These are phyloP conservation scores for Aspergillus incahuasiensis DNA, from an alignment of 495 filamentous ascomycete genomes.

Conservation along the genomic window DNA sequence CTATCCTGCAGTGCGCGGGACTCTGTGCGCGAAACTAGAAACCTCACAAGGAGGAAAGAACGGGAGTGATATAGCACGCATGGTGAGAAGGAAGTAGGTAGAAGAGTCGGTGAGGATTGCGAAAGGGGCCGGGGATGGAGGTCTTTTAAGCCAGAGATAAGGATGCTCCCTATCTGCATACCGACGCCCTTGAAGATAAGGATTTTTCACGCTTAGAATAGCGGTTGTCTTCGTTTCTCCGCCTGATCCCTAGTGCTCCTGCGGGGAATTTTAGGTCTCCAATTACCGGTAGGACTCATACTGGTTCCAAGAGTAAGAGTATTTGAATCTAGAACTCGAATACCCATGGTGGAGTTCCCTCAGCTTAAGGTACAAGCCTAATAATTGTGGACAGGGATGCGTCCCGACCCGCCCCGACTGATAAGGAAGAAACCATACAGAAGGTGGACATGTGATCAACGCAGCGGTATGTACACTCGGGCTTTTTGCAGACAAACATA, in stretches of 20 bases:
- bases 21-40: not conserved
- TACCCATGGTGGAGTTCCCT: not conserved
- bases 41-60: not conserved
- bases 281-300: no score
- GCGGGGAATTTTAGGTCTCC: not conserved
- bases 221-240: not conserved
- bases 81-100: not conserved
- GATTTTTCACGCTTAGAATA: no score
- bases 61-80: not conserved
- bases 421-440: constrained; percentile 1
- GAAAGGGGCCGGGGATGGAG: constrained; percentile 3
- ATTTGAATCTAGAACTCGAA: no score
- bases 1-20: not conserved
- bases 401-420: constrained; percentile 8
- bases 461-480: not conserved
- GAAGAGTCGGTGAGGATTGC: constrained; percentile 20
- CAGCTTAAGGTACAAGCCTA: not conserved
- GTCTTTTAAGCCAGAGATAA: constrained; percentile 7
- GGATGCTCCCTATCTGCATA: not conserved
- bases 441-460: not conserved
- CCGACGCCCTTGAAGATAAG: not conserved
- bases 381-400: constrained; percentile 6
- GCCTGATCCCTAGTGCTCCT: not conserved
- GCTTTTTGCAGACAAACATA: no score
- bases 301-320: no score